Percentiles rank a stretch among this genome's conserved stretches.
These are phyloP conservation scores for Macrophomina pseudophaseolina DNA, from an alignment of 2,329 filamentous ascomycete genomes.

Conservation along the genomic window DNA sequence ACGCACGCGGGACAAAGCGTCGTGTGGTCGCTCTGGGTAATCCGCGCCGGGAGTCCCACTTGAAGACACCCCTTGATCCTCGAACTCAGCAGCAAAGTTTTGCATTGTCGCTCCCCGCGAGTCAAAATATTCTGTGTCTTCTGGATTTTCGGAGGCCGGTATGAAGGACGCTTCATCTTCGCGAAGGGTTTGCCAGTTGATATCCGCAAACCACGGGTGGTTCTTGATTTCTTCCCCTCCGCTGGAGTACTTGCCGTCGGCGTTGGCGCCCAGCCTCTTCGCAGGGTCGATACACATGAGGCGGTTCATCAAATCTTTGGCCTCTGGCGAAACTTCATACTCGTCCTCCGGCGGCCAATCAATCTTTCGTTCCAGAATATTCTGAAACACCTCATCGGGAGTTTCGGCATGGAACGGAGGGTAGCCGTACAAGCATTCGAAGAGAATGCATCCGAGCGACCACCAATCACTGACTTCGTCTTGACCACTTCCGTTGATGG, in stretches of 20 bases:
- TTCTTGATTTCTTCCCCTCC: slow-evolving; percentile 90
- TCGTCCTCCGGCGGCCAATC: slow-evolving; percentile 90
- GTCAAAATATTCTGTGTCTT: slow-evolving; percentile 99
- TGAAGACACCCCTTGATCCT: slow-evolving; percentile 83
- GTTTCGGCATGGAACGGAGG: slow-evolving; percentile 92
- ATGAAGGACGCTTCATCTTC: slow-evolving; percentile 97
- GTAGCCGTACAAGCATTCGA: slow-evolving; percentile 91
- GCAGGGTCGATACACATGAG: slow-evolving; percentile 84
- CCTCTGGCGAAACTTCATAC: slow-evolving; percentile 76
- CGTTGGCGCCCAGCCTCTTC: slow-evolving; percentile 83
- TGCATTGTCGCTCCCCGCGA: slow-evolving; percentile 87
- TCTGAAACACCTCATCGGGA: slow-evolving; percentile 94
- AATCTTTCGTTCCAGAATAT: slow-evolving; percentile 87
- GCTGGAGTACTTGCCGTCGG: slow-evolving; percentile 77
- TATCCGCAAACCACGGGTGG: slow-evolving; percentile 85
- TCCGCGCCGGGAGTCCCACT: slow-evolving; percentile 71
- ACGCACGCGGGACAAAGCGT: slow-evolving; percentile 87
- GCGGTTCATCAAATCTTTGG: slow-evolving; percentile 92
- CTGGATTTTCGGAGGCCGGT: slow-evolving; percentile 87
- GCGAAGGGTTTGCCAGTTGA: slow-evolving; percentile 90
- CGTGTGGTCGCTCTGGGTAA: slow-evolving; percentile 88
- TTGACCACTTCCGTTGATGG: slow-evolving; percentile 91
- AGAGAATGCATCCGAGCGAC: slow-evolving; percentile 98
- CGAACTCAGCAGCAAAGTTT: slow-evolving; percentile 90
- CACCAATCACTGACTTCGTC: slow-evolving; percentile 99